Base-by-base conservation (phyloP, 2,329 filamentous ascomycete genomes). In the Fusarium pininemorale region DNA sequence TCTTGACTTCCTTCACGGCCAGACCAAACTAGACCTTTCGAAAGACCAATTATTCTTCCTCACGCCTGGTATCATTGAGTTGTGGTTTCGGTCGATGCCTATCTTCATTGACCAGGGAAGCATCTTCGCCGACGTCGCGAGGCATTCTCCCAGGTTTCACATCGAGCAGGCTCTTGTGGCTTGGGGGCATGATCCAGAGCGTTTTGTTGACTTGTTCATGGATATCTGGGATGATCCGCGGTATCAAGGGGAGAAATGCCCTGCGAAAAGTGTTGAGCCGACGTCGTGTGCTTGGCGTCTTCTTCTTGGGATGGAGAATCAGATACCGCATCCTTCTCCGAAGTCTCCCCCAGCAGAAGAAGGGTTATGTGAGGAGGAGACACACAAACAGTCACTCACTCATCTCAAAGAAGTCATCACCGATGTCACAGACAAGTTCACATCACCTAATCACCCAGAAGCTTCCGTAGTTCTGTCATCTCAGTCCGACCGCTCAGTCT, bases 221-320 rank as follows among this genome's bases (percentile, higher is more conserved):
- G 14, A 10, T 2, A 37, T 50, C 14, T 58, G 55, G 55, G 39
- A 58, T 37, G 55, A 58, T 18, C 41, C 41, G 22, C 14, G 15
- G 0, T 37, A 50, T 13, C 30, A 26, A 7, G 2, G 2, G 11
- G 15, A n/a, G 3, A 18, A 2, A 13, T 14, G 0, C 3, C 6
- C 18, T 2, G 15, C 5, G 9, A 1, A 10, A 4, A 58, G 11
- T 26, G 30, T n/a, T 5, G 55, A 50, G 6, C 41, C 55, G 20
- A 58, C 55, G 5, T 58, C 41, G 14, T 58, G 55, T 14, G 55
- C 41, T 11, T 58, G 55, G 55, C 14, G 55, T 16, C 55, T 58
- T n/a, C 30, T 58, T 20, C 41, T 50, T 0, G 55, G 55, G 6
- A 48, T 58, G 24, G 18, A 58, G n/a, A 37, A 37, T 13, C 30